Base-by-base conservation (phyloP, 371 early-diverging fungal genomes). In the Phascolomyces articulosus region DNA sequence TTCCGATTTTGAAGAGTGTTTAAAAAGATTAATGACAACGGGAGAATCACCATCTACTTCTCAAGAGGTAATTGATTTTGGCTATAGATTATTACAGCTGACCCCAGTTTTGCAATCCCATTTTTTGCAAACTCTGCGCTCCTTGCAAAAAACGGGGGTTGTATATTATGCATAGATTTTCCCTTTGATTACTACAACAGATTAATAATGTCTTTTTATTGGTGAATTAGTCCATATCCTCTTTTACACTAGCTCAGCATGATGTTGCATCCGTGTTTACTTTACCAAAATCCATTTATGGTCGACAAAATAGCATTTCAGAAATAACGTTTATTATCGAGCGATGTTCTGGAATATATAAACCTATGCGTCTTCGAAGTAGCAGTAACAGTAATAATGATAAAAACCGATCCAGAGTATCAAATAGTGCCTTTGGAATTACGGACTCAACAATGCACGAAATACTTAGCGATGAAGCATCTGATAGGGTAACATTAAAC, bases 1-100 rank as follows among this genome's bases (percentile, higher is more conserved):
- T 34, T 73, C 78, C 15, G 86, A 86, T 72, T 71, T 86, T 15
- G 73, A 83, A 57, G 75, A 72, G 49, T 86, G 86, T 54, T 41
- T 85, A 15, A 75, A 70, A 44, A 58, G 68, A 6, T 57, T 86
- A 31, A 66, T 49, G n/a, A 40, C 55, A 56, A 60, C 67, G 26
- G 38, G 47, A 20, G 73, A 80, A 44, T 55, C 71, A 38, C 41
- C 64, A 13, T 47, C 63, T 34, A 24, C 73, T 71, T 29, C 71
- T 71, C 26, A 49, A 10, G 38, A 15, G 26, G 40, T 4, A 41
- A 26, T 13, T 13, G n/a, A 26, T 54, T n/a, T n/a, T n/a, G n/a
- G n/a, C n/a, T n/a, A n/a, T n/a, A n/a, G n/a, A n/a, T n/a, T n/a
- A n/a, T n/a, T n/a, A n/a, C n/a, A n/a, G n/a, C n/a, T n/a, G n/a